These are phyloP conservation scores for Ilyonectria robusta DNA, from an alignment of 2,329 filamentous ascomycete species.

Conservation along the genomic window DNA sequence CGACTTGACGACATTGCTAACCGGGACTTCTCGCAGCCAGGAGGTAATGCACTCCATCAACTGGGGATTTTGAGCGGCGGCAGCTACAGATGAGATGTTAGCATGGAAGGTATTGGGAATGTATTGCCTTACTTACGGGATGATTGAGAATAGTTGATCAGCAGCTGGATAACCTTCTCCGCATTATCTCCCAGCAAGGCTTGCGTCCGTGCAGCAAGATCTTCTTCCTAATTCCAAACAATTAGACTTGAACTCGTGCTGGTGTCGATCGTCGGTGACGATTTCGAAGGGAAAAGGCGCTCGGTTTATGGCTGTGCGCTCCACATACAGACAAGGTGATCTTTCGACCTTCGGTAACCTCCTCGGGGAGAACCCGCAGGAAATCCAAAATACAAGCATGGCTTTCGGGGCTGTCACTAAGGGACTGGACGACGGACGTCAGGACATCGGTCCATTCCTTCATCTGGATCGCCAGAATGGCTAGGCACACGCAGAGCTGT, in stretches of 20 bases:
- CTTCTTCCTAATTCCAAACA: conserved; percentile 85
- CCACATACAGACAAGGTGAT: conserved; percentile 98
- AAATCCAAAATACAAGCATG: conserved; percentile 95
- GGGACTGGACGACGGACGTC: conserved; percentile 81
- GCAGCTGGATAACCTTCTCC: conserved; percentile 85
- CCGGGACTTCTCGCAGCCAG: conserved; percentile 94
- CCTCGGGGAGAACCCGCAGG: conserved; percentile 95
- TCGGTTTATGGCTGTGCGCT: conserved; percentile 67
- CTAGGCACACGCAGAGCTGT: conserved; percentile 94
- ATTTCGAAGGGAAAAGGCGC: conserved; percentile 51
- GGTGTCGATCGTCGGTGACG: conserved; percentile 54
- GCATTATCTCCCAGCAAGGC: conserved; percentile 94
- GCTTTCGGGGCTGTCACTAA: conserved; percentile 82
- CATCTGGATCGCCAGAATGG: conserved; percentile 97
- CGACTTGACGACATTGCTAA: conserved; percentile 86
- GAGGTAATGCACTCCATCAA: conserved; percentile 96
- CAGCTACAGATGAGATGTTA: conserved; percentile 62
- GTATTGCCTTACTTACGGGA: conserved; percentile 75
- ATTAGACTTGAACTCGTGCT: conserved; percentile 56
- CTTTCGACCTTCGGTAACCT: conserved; percentile 99
- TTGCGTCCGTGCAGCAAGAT: conserved; percentile 86
- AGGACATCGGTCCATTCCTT: conserved; percentile 95
- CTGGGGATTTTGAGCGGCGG: conserved; percentile 87
- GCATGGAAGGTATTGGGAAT: conserved; percentile 6
- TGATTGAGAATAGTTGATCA: conserved; percentile 92